Percentiles rank a stretch among this genome's conserved stretches.
phyloP scores from a whole-genome alignment of 441 rosid genomes.

The Jatropha podagrica region DNA sequence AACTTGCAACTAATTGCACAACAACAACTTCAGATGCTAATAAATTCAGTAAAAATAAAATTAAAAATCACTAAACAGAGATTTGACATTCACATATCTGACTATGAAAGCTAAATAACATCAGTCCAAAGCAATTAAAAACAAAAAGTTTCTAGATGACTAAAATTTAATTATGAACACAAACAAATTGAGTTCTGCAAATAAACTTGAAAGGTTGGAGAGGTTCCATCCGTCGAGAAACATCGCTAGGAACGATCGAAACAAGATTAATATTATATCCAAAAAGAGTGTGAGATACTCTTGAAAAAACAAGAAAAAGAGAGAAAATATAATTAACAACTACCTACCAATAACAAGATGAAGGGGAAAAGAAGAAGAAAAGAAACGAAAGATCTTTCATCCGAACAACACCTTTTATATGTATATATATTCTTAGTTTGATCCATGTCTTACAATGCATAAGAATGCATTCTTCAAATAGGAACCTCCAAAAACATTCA shows the following conservation, averaged over 20 bases:
- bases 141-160: neutral
- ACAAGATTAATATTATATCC: too few relatives aligned
- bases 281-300: too few relatives aligned
- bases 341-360: neutral
- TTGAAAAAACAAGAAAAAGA: neutral
- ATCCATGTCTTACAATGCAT: conserved; percentile 36
- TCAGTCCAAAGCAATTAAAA: neutral
- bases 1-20: neutral
- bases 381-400: neutral
- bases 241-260: too few relatives aligned
- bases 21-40: neutral
- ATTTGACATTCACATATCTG: neutral
- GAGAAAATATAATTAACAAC: neutral
- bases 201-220: too few relatives aligned
- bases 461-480: conserved; percentile 44
- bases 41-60: neutral
- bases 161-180: neutral
- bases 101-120: neutral
- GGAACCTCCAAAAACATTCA: conserved; percentile 27
- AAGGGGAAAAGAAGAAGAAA: neutral
- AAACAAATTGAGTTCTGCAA: too few relatives aligned
- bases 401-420: neutral
- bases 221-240: too few relatives aligned
- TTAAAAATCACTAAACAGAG: neutral
- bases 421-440: conserved; percentile 11